Base-by-base conservation (phyloP, 2,329 filamentous ascomycete species). In the Aspergillus quadricinctus region DNA sequence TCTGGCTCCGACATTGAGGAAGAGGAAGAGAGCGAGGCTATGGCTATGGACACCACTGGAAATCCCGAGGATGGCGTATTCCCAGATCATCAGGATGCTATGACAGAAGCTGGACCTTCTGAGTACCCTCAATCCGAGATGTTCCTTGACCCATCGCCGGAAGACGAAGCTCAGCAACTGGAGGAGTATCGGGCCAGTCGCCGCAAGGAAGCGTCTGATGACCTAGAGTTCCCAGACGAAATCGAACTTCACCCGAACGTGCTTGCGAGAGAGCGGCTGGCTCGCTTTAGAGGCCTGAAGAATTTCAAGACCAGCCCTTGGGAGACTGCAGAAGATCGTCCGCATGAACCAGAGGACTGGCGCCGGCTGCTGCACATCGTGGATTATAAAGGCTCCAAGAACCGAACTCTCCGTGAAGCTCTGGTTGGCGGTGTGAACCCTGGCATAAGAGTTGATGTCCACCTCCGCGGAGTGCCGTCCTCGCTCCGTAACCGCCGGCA, bases 201-300 rank as follows among this genome's bases (percentile, higher is more conserved):
- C 67, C 85, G 86, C 52, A 86, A 86, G 25, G 93, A 97, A 64
- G 90, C 86, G 3, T 84, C 92, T 50, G 92, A 97, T 14, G 94
- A 99, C 72, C 84, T 89, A 54, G 93, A 97, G 72, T 99, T 97
- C 73, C 94, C 94, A 0, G 94, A 99, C 63, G 94, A 99, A 74
- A 94, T 99, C 56, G 95, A 99, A 73, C 80, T 99, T 53, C 90
- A 90, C 63, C 94, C 95, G 0, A 84, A 93, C 53, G 90, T 95
- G 3, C 81, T 90, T 48, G 94, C 94, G 0, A 81, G 90, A 52
- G 94, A 99, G 75, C 83, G 94, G 48, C 78, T 99, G 53, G 85
- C 88, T 8, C 85, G 90, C 57, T 99, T 97, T 75, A 83, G 94
- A 68, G 94, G 94, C 45, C 77, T 99, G 62, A 99, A 97, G 81